Evolutionary conservation across 1,139 yeast species (phyloP).

Genomic region (Chernovozyma aurita): DNA sequence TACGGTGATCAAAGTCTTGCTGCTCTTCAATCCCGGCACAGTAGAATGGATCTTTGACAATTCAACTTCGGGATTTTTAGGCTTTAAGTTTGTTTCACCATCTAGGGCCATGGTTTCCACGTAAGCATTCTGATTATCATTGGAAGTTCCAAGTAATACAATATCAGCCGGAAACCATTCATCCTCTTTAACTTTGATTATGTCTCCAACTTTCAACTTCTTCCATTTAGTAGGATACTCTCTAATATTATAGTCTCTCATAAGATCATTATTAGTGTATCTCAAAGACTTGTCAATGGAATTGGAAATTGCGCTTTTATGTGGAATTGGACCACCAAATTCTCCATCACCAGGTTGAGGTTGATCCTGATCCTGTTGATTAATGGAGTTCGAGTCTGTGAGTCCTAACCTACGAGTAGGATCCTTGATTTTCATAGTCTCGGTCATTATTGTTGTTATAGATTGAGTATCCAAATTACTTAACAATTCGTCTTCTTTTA

Average conservation of each 20-base stretch:
- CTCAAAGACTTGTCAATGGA: neutral
- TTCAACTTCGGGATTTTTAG: conserved; percentile 64
- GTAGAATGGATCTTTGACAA: conserved; percentile 46
- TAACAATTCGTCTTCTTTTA: conserved; percentile 28
- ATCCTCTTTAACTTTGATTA: conserved; percentile 65
- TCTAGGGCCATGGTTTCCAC: conserved; percentile 97
- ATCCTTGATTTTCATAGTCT: conserved; percentile 17
- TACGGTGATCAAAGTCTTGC: conserved; percentile 53
- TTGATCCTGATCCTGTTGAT: too few relatives aligned
- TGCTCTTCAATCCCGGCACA: conserved; percentile 47
- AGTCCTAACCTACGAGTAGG: neutral
- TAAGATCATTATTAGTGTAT: conserved; percentile 21
- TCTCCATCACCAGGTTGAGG: neutral
- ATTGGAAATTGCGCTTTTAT: neutral
- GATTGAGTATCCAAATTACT: conserved; percentile 33
- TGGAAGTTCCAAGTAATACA: conserved; percentile 58
- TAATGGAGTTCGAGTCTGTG: neutral
- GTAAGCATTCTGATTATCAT: conserved; percentile 67
- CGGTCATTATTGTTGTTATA: conserved; percentile 33
- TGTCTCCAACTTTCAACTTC: conserved; percentile 78
- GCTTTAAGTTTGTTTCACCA: conserved; percentile 91
- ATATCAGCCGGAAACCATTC: conserved; percentile 96
- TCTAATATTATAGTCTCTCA: conserved; percentile 31
- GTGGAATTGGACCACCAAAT: too few relatives aligned
- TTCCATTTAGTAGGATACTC: conserved; percentile 57